Percentiles rank a stretch among this genome's conserved stretches.
Evolutionary conservation across 2,329 filamentous ascomycete species (phyloP).

Genomic region (Neurospora crassa): DNA sequence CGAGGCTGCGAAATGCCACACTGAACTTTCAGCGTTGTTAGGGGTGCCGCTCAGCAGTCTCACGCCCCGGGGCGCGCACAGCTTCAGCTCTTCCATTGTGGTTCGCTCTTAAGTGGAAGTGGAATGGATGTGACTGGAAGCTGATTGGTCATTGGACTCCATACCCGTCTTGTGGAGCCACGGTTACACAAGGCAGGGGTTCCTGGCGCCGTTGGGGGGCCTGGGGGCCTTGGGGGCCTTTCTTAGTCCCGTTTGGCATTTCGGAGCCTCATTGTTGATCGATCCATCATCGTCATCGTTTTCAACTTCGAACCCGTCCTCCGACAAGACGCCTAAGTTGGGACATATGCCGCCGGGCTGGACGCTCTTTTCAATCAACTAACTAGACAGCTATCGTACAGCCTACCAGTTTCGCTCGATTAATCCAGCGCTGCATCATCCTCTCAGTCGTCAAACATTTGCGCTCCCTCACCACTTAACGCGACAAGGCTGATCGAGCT

Average conservation of each 20-base stretch:
- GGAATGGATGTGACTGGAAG: background rate
- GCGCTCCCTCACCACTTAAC: background rate
- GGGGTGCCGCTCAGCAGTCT: background rate
- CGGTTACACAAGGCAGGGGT: background rate
- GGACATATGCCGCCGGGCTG: background rate
- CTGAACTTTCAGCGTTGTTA: background rate
- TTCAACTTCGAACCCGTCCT: background rate
- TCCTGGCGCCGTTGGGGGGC: background rate
- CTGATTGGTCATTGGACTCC: background rate
- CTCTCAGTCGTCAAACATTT: background rate
- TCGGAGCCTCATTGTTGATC: background rate
- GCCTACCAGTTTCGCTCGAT: background rate
- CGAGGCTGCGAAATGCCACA: background rate
- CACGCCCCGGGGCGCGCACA: background rate
- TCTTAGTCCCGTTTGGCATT: background rate
- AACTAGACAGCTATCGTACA: background rate
- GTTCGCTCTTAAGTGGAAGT: background rate
- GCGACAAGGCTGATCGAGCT: background rate
- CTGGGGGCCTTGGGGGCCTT: background rate
- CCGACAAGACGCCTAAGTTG: background rate
- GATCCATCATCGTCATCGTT: background rate
- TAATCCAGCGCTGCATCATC: background rate
- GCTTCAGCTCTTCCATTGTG: background rate
- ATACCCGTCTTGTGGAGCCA: background rate
- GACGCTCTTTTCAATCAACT: background rate